These are phyloP conservation scores for Globisporangium barbulae DNA, from an alignment of 352 stramenopile species.

Conservation along the genomic window DNA sequence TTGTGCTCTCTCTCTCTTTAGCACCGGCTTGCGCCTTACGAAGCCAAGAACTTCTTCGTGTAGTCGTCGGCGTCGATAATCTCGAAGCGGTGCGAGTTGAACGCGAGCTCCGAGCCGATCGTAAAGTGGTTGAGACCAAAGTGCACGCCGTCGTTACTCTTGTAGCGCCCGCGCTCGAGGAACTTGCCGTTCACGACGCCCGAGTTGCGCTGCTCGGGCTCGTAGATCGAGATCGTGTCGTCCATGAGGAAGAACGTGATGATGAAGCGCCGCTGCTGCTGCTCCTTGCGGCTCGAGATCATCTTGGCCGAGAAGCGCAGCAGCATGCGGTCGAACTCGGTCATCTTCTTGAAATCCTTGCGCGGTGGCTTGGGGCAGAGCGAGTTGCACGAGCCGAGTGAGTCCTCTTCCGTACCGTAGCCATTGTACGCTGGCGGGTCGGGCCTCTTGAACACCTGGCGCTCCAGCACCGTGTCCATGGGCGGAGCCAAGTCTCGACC, in stretches of 20 bases:
- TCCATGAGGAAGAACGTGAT: constrained; percentile 83
- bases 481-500: constrained; percentile 39
- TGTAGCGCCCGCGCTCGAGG: constrained; percentile 75
- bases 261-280: constrained; percentile 75
- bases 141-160: constrained; percentile 47
- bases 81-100: constrained; percentile 76
- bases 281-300: constrained; percentile 72
- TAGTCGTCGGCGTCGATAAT: constrained; percentile 80
- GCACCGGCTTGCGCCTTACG: constrained; percentile 17
- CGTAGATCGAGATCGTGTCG: constrained; percentile 74
- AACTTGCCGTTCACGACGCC: constrained; percentile 84
- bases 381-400: constrained; percentile 55
- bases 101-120: constrained; percentile 50
- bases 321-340: constrained; percentile 71
- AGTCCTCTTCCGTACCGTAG: constrained; percentile 77
- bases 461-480: constrained; percentile 42
- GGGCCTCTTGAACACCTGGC: constrained; percentile 48
- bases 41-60: constrained; percentile 76
- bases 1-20: background rate
- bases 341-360: constrained; percentile 83
- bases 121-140: constrained; percentile 60
- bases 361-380: constrained; percentile 67
- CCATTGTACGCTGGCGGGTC: constrained; percentile 68
- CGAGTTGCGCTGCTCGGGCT: constrained; percentile 75
- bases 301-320: constrained; percentile 69